Percentiles rank a stretch among this genome's conserved stretches.
phyloP scores from a whole-genome alignment of 768 basidiomycete species.

The Rubroboletus satanas region DNA sequence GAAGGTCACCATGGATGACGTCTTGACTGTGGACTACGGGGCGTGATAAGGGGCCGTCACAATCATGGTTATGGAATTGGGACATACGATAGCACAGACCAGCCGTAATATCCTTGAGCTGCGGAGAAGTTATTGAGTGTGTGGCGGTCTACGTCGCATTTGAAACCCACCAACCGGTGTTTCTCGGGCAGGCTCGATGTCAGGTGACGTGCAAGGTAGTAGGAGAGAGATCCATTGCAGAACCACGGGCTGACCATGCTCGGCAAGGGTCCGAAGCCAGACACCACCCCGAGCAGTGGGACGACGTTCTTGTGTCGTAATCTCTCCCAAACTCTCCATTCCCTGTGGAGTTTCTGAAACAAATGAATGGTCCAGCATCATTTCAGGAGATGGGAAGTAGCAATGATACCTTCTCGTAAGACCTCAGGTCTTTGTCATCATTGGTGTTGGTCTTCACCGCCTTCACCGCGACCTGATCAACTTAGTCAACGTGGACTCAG shows the following conservation, averaged over 20 bases:
- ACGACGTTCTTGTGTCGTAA: slow-evolving; percentile 26
- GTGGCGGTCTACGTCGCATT: not conserved
- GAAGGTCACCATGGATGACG: slow-evolving; percentile 36
- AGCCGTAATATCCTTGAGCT: slow-evolving; percentile 21
- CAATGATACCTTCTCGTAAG: slow-evolving; percentile 13
- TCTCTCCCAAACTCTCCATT: slow-evolving; percentile 19
- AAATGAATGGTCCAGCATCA: not conserved
- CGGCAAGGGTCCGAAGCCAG: slow-evolving; percentile 27
- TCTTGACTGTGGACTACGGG: slow-evolving; percentile 19
- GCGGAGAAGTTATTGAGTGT: not conserved
- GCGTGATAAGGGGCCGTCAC: not conserved
- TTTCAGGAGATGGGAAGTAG: not conserved
- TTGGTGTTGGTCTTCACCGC: slow-evolving; percentile 1
- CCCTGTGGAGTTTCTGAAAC: slow-evolving; percentile 27
- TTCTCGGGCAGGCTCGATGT: not conserved
- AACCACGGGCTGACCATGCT: slow-evolving; percentile 36
- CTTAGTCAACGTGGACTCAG: not conserved
- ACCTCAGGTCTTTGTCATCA: not conserved
- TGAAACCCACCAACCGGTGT: slow-evolving; percentile 13
- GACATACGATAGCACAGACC: slow-evolving; percentile 25
- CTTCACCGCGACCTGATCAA: slow-evolving; percentile 22
- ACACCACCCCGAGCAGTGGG: slow-evolving; percentile 28
- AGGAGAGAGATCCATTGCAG: slow-evolving; percentile 22
- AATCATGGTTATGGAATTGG: not conserved
- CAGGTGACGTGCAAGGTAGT: slow-evolving; percentile 14